A percentile compares a stretch with the other conserved stretches of the same genome.
phyloP scores from a whole-genome alignment of 2,329 filamentous ascomycete genomes.

The Cylindrodendrum hubeiense region DNA sequence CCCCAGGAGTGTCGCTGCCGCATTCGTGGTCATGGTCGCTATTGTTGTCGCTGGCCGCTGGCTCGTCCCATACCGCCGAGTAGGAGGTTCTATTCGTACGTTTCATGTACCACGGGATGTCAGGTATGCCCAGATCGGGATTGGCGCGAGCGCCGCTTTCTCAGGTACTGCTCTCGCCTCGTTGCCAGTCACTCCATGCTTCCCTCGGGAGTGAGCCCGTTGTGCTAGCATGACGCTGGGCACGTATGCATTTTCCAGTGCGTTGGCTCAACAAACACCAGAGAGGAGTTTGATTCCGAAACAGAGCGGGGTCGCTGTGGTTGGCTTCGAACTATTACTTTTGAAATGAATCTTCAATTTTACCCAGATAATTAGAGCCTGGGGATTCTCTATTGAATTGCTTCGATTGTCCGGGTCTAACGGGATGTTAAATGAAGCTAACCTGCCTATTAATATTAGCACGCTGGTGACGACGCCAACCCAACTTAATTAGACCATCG shows the following conservation, averaged over 20 bases:
- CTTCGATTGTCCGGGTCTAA: not conserved
- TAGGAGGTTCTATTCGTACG: slow-evolving; percentile 5
- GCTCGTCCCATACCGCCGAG: not conserved
- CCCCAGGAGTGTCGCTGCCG: slow-evolving; percentile 6
- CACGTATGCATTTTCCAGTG: slow-evolving; percentile 7
- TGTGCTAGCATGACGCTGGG: slow-evolving; percentile 10
- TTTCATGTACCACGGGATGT: slow-evolving; percentile 16
- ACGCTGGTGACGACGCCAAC: not conserved
- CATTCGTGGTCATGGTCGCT: slow-evolving; percentile 19
- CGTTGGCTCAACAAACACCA: not conserved
- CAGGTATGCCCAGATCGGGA: slow-evolving; percentile 1
- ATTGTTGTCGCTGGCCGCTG: slow-evolving; percentile 17
- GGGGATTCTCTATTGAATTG: not conserved
- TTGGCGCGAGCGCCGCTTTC: not conserved
- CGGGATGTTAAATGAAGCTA: not conserved
- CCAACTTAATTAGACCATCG: not conserved
- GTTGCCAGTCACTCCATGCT: not conserved
- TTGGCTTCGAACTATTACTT: not conserved
- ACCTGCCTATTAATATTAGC: not conserved
- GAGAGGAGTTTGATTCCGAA: not conserved
- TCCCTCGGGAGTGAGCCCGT: not conserved
- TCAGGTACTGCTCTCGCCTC: not conserved
- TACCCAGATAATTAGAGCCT: not conserved
- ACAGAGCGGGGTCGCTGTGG: not conserved
- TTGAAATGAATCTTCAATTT: not conserved